phyloP scores from a whole-genome alignment of 305 asterid genomes.

The Nicotiana rustica region DNA sequence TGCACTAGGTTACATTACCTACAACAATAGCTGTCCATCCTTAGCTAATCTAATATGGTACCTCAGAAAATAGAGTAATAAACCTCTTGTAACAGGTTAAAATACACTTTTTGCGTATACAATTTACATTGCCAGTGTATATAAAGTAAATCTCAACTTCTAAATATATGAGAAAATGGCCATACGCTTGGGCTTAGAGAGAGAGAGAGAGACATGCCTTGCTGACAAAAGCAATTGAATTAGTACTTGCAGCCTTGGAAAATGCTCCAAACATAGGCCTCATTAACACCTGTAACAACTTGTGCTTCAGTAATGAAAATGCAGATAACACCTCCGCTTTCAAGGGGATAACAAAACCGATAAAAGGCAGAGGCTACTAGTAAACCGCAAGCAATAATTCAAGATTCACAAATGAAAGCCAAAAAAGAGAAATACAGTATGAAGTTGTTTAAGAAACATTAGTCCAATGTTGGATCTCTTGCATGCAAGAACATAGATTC shows the following conservation, averaged over 20 bases:
- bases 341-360: background rate
- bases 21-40: background rate
- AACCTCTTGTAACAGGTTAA: background rate
- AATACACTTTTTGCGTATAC: background rate
- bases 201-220: slow-evolving; percentile 51
- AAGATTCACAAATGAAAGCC: slow-evolving; percentile 3
- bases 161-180: background rate
- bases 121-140: background rate
- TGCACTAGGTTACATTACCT: background rate
- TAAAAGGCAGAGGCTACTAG: background rate
- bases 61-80: background rate
- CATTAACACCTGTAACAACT: slow-evolving; percentile 71
- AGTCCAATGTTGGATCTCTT: background rate
- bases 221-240: slow-evolving; percentile 93
- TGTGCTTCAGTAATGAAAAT: slow-evolving; percentile 23
- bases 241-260: slow-evolving; percentile 83
- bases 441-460: background rate
- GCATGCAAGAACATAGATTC: slow-evolving; percentile 11
- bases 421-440: background rate
- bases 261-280: slow-evolving; percentile 99
- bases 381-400: background rate
- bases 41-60: background rate
- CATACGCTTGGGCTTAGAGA: background rate
- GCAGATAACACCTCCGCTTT: background rate
- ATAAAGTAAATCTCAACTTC: background rate